phyloP scores from a whole-genome alignment of 2,329 filamentous ascomycete genomes.

The Aureobasidium musti region DNA sequence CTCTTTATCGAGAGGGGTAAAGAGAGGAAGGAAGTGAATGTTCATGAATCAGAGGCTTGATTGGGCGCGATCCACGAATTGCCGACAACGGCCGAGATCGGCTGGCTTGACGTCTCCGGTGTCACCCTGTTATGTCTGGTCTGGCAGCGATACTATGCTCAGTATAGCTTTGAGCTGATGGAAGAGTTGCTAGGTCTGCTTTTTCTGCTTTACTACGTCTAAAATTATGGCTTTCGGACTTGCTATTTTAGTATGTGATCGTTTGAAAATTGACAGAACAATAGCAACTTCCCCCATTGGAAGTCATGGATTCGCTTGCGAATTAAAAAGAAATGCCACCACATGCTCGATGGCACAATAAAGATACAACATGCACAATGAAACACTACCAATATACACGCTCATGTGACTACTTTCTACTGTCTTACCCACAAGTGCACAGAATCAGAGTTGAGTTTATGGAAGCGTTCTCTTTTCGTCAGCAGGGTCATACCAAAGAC shows the following conservation, averaged over 20 bases:
- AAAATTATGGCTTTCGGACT: not conserved
- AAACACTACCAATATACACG: no score
- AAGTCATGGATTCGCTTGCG: no score
- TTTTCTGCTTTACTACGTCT: not conserved
- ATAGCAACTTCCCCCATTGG: no score
- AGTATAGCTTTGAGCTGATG: not conserved
- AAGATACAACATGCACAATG: no score
- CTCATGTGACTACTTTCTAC: no score
- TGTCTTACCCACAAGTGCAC: not conserved
- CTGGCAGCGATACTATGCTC: not conserved
- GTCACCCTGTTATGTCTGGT: not conserved
- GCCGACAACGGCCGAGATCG: not conserved
- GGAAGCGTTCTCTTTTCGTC: not conserved
- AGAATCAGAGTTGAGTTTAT: not conserved
- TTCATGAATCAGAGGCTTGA: not conserved
- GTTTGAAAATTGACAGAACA: no score
- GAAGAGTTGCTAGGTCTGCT: not conserved
- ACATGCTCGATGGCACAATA: no score
- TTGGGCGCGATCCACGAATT: not conserved
- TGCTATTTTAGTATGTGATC: not conserved
- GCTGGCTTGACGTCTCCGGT: not conserved
- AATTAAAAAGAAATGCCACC: no score
- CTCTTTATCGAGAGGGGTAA: slow-evolving; percentile 32
- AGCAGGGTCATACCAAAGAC: not conserved
- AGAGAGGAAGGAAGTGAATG: slow-evolving; percentile 3